These are phyloP conservation scores for Aethionema arabicum DNA, from an alignment of 345 rosid genomes.

Conservation along the genomic window DNA sequence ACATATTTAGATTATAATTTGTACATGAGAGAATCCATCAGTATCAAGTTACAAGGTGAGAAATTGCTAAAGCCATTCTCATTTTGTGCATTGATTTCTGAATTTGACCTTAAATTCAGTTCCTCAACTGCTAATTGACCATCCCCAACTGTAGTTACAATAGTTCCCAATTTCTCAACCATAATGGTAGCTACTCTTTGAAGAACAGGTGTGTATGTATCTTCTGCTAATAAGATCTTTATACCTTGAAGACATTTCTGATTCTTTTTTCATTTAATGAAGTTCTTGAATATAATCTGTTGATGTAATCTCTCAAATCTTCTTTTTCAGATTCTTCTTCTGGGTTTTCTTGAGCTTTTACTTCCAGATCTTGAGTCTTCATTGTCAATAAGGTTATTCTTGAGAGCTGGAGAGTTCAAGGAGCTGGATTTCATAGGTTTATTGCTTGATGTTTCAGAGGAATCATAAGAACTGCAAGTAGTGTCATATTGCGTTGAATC, in stretches of 20 bases:
- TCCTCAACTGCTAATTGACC: conserved; percentile 88
- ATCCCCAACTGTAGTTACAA: conserved; percentile 72
- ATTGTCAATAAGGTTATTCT: too few species aligned
- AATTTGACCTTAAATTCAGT: conserved; percentile 41
- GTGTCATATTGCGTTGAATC: conserved; percentile 56
- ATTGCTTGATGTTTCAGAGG: conserved; percentile 44
- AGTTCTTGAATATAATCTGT: conserved; percentile 37
- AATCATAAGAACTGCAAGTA: conserved; percentile 69
- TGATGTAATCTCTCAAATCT: conserved; percentile 36
- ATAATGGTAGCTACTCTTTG: conserved; percentile 92
- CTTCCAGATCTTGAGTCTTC: too few species aligned
- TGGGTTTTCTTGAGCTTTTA: conserved; percentile 19
- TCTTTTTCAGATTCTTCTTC: conserved; percentile 34
- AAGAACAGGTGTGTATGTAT: conserved; percentile 82
- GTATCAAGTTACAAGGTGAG: conserved; percentile 64
- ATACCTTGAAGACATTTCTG: conserved; percentile 64
- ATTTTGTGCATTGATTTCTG: too few species aligned
- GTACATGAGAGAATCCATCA: conserved; percentile 96
- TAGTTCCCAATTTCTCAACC: conserved; percentile 86
- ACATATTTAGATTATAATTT: background rate
- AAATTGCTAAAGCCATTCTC: conserved; percentile 33
- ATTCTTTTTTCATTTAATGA: conserved; percentile 38
- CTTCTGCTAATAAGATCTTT: conserved; percentile 83
- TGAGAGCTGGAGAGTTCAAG: too few species aligned
- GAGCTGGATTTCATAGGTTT: too few species aligned